These are phyloP conservation scores for Trichoderma oligosporum DNA, from an alignment of 2,329 filamentous ascomycete genomes.

Conservation along the genomic window DNA sequence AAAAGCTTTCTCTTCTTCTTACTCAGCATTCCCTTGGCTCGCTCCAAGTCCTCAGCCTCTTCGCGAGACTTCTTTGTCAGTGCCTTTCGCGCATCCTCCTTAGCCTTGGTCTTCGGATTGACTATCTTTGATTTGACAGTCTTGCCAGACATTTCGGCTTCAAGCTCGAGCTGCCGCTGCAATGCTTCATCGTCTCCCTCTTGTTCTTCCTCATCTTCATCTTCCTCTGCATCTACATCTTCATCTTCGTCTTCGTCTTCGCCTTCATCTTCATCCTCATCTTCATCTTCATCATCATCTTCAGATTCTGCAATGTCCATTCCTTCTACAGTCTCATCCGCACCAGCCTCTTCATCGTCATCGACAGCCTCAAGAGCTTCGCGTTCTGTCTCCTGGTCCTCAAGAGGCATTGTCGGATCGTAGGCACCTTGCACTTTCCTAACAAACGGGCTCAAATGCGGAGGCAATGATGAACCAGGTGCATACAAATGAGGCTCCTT, in stretches of 20 bases:
- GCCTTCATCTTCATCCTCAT: constrained; percentile 55
- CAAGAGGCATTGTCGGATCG: constrained; percentile 81
- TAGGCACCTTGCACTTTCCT: constrained; percentile 83
- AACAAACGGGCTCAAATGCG: constrained; percentile 94
- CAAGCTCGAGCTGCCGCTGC: constrained; percentile 82
- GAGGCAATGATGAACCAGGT: constrained; percentile 83
- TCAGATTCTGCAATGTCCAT: constrained; percentile 51
- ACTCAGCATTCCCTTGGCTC: constrained; percentile 96
- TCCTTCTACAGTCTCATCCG: constrained; percentile 44
- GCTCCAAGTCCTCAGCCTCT: constrained; percentile 83
- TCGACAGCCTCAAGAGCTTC: constrained; percentile 73
- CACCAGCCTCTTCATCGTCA: constrained; percentile 46
- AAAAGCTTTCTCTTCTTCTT: constrained; percentile 96
- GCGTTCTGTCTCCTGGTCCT: constrained; percentile 81
- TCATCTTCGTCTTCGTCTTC: constrained; percentile 58
- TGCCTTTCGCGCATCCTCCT: constrained; percentile 67
- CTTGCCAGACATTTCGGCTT: constrained; percentile 81
- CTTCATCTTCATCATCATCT: constrained; percentile 55
- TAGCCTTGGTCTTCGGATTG: constrained; percentile 54
- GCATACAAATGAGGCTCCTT: constrained; percentile 84
- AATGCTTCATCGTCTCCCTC: constrained; percentile 55
- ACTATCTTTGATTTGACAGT: constrained; percentile 48
- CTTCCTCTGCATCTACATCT: constrained; percentile 47
- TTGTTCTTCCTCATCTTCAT: constrained; percentile 40
- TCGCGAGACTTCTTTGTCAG: constrained; percentile 66